Evolutionary conservation across 2,329 filamentous ascomycete genomes (phyloP).

Genomic region (Ceratocystis alfenasii): DNA sequence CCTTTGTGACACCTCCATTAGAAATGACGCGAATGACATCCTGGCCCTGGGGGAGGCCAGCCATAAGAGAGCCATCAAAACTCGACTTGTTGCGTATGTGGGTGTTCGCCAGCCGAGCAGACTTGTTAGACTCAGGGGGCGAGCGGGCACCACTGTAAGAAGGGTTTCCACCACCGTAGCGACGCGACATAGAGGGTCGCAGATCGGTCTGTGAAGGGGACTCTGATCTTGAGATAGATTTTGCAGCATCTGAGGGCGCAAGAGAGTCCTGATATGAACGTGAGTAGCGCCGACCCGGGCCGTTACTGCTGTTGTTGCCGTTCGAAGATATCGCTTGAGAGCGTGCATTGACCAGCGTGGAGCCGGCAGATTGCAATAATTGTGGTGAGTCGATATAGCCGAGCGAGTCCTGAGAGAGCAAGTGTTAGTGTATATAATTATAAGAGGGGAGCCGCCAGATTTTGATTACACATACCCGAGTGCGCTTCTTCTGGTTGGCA

Average conservation of each 20-base stretch:
- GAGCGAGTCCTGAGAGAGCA: conserved; percentile 58
- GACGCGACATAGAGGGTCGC: conserved; percentile 30
- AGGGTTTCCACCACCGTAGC: conserved; percentile 39
- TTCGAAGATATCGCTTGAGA: conserved; percentile 23
- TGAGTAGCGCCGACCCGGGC: conserved; percentile 50
- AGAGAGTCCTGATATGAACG: conserved; percentile 43
- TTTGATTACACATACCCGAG: conserved; percentile 51
- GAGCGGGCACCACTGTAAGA: conserved; percentile 38
- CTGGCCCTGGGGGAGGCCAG: conserved; percentile 71
- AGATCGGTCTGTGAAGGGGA: conserved; percentile 54
- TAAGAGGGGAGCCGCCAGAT: neutral
- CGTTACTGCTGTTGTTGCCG: neutral
- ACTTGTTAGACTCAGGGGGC: conserved; percentile 44
- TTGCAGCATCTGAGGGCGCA: conserved; percentile 33
- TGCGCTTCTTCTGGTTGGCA: conserved; percentile 67
- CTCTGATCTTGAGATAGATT: conserved; percentile 52
- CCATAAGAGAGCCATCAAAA: conserved; percentile 75
- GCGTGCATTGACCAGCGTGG: conserved; percentile 51
- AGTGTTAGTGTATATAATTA: conserved; percentile 7
- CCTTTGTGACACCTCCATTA: conserved; percentile 80
- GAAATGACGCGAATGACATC: conserved; percentile 89
- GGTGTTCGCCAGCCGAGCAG: conserved; percentile 26
- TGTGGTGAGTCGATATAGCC: conserved; percentile 64
- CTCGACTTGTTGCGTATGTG: conserved; percentile 74
- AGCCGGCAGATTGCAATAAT: conserved; percentile 45